Percentiles rank a stretch among this genome's conserved stretches.
phyloP scores from a whole-genome alignment of 257 asterid genomes.

The Plantago major region DNA sequence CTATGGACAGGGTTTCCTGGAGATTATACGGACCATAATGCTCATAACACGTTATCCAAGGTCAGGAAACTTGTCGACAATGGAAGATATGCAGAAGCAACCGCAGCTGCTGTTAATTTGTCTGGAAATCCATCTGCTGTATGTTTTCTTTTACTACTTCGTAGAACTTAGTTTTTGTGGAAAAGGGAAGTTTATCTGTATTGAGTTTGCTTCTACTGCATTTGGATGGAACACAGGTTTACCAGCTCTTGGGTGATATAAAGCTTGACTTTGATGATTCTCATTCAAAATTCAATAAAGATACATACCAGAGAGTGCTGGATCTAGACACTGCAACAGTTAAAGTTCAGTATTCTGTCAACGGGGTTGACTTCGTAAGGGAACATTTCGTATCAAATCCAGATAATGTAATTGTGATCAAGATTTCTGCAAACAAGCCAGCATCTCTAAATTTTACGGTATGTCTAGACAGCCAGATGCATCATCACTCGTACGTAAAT shows the following conservation, averaged over 20 bases:
- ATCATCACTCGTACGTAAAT: slow-evolving; percentile 45
- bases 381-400: slow-evolving; percentile 65
- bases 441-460: slow-evolving; percentile 43
- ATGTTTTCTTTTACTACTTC: slow-evolving; percentile 19
- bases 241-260: slow-evolving; percentile 83
- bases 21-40: slow-evolving; percentile 43
- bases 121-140: slow-evolving; percentile 52
- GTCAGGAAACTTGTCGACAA: slow-evolving; percentile 63
- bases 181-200: not conserved
- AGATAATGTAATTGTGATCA: slow-evolving; percentile 54
- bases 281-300: slow-evolving; percentile 34
- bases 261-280: slow-evolving; percentile 55
- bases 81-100: slow-evolving; percentile 56
- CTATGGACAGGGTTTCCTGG: slow-evolving; percentile 82
- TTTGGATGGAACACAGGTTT: slow-evolving; percentile 41
- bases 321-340: slow-evolving; percentile 76
- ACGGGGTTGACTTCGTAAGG: slow-evolving; percentile 41
- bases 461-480: slow-evolving; percentile 55
- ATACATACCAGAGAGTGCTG: slow-evolving; percentile 58
- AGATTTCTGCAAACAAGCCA: slow-evolving; percentile 51
- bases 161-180: not conserved
- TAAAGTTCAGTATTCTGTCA: slow-evolving; percentile 45
- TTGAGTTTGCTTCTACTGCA: not conserved
- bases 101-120: slow-evolving; percentile 44
- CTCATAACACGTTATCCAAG: slow-evolving; percentile 37